phyloP scores from a whole-genome alignment of 306 rosid genomes.

The Castanospermum australe region DNA sequence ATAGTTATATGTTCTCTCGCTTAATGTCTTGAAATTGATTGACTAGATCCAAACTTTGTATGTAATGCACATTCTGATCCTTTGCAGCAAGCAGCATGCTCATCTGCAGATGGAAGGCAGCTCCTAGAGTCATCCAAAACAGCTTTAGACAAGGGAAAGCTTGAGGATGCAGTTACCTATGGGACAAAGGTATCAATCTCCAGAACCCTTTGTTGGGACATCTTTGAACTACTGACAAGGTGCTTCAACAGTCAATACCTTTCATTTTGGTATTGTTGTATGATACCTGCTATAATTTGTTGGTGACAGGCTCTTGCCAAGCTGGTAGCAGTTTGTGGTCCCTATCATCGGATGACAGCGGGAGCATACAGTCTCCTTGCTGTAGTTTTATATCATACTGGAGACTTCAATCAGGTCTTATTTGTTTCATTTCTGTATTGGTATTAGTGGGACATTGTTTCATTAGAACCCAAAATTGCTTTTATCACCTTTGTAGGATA shows the following conservation, averaged over 20 bases:
- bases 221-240: not conserved
- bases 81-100: slow-evolving; percentile 99
- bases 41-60: slow-evolving; percentile 24
- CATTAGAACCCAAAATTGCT: not conserved
- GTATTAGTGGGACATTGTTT: slow-evolving; percentile 28
- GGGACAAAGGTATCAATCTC: slow-evolving; percentile 77
- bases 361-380: slow-evolving; percentile 99
- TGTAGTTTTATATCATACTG: slow-evolving; percentile 98
- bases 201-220: slow-evolving; percentile 18
- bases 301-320: slow-evolving; percentile 88
- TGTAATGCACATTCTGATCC: slow-evolving; percentile 24
- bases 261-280: slow-evolving; percentile 5
- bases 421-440: slow-evolving; percentile 28
- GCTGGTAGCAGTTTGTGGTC: slow-evolving; percentile 97
- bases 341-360: slow-evolving; percentile 96
- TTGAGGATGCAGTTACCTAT: slow-evolving; percentile 92
- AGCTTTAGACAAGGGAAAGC: slow-evolving; percentile 97
- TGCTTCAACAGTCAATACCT: slow-evolving; percentile 16
- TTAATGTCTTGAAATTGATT: slow-evolving; percentile 4
- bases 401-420: slow-evolving; percentile 95
- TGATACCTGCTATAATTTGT: slow-evolving; percentile 27
- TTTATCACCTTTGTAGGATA: not conserved
- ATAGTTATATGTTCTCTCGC: slow-evolving; percentile 17
- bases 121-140: slow-evolving; percentile 96
- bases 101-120: slow-evolving; percentile 98